These are phyloP conservation scores for Buddleja alternifolia DNA, from an alignment of 257 asterid species.

Conservation along the genomic window DNA sequence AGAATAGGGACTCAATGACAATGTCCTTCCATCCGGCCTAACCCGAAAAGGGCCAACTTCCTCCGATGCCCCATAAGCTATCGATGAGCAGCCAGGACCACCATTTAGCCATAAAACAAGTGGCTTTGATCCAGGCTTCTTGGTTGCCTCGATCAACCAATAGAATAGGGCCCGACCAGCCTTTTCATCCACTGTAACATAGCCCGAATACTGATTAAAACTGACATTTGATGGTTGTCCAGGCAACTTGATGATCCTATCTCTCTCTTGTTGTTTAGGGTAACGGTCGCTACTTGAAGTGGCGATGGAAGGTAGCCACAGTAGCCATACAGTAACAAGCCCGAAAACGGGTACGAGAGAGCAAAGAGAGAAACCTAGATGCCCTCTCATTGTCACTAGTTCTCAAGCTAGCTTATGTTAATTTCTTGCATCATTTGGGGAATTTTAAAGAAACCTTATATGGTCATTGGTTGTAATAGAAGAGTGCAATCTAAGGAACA, in stretches of 20 bases:
- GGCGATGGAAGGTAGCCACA: constrained; percentile 21
- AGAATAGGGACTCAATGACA: constrained; percentile 47
- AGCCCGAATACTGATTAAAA: constrained; percentile 65
- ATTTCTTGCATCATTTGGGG: constrained; percentile 5
- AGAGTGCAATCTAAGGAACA: constrained; percentile 31
- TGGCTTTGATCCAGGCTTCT: constrained; percentile 52
- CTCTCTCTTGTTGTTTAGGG: constrained; percentile 43
- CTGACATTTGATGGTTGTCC: constrained; percentile 55
- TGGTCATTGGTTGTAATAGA: constrained; percentile 10
- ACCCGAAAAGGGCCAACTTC: constrained; percentile 73
- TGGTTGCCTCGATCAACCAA: constrained; percentile 54
- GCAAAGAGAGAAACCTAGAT: neutral
- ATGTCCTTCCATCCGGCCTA: constrained; percentile 44
- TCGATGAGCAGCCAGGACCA: constrained; percentile 71
- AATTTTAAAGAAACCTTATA: constrained; percentile 23
- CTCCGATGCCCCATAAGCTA: constrained; percentile 67
- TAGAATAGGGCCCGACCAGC: constrained; percentile 62
- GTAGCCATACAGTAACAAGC: constrained; percentile 2
- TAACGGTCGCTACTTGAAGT: constrained; percentile 15
- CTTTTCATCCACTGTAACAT: constrained; percentile 46
- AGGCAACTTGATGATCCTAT: constrained; percentile 48
- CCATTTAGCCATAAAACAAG: constrained; percentile 74
- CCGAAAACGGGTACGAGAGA: constrained; percentile 14
- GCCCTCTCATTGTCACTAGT: constrained; percentile 34
- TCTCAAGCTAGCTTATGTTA: neutral